A percentile compares a stretch with the other conserved stretches of the same genome.
These are phyloP conservation scores for Barnettozyma populi DNA, from an alignment of 805 yeast genomes.

Conservation along the genomic window DNA sequence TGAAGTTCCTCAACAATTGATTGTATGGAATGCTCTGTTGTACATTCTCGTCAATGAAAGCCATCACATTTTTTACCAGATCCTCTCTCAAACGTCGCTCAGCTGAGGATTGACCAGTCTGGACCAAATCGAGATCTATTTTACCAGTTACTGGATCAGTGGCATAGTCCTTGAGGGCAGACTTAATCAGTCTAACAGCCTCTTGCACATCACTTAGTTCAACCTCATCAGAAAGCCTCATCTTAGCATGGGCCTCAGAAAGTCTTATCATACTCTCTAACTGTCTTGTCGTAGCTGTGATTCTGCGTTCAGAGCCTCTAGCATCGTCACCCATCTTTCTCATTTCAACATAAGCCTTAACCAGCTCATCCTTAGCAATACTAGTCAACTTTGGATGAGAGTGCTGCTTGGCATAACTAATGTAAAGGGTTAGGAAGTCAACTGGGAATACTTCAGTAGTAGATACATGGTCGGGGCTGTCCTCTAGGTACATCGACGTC, in stretches of 20 bases:
- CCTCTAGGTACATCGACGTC: conserved; percentile 89
- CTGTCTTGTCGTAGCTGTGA: conserved; percentile 97
- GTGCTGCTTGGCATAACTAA: conserved; percentile 90
- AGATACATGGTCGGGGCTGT: conserved; percentile 69
- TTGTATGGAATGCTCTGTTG: conserved; percentile 50
- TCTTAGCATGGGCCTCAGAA: conserved; percentile 95
- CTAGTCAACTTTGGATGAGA: conserved; percentile 73
- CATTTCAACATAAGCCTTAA: conserved; percentile 87
- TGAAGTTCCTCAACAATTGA: conserved; percentile 53
- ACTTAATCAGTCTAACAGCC: conserved; percentile 85
- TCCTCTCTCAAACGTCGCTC: conserved; percentile 77
- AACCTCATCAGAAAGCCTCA: conserved; percentile 74
- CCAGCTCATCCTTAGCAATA: conserved; percentile 80
- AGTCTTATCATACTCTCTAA: conserved; percentile 92
- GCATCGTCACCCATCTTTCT: conserved; percentile 90
- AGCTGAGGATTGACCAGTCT: conserved; percentile 89
- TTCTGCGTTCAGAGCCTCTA: conserved; percentile 78
- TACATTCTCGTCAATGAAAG: conserved; percentile 41
- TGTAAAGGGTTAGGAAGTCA: conserved; percentile 81
- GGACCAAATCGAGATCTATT: conserved; percentile 95
- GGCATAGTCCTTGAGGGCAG: conserved; percentile 96
- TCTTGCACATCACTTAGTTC: conserved; percentile 81
- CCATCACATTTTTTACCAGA: conserved; percentile 54
- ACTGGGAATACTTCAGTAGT: conserved; percentile 69
- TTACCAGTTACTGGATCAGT: conserved; percentile 96